Conservation (phyloP, 2,329 filamentous ascomycete genomes). For the Davidsoniella eucalypti region DNA sequence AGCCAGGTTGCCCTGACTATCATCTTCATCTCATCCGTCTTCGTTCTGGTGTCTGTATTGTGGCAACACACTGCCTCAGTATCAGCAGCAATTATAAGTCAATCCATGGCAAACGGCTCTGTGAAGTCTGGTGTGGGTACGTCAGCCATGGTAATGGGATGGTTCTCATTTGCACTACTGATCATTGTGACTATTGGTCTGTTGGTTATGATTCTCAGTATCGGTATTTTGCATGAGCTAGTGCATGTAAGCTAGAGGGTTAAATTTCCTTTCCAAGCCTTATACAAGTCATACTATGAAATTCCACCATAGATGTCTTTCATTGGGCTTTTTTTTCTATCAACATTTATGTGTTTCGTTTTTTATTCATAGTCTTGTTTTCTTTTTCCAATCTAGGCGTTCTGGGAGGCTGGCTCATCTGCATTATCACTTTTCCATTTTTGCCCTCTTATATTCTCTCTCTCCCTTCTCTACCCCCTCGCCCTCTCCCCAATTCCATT, state of each 20-base stretch:
- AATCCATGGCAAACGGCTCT: constrained; percentile 81
- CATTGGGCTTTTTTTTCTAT: neutral
- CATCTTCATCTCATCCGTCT: constrained; percentile 64
- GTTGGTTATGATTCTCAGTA: constrained; percentile 92
- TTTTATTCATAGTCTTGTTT: constrained; percentile 1
- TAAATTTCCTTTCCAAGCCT: neutral
- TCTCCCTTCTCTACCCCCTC: constrained; percentile 1
- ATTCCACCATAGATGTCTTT: neutral
- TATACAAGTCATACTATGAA: neutral
- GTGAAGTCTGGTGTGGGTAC: constrained; percentile 81
- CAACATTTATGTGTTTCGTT: too few species aligned
- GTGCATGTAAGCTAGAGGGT: too few species aligned
- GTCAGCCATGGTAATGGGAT: constrained; percentile 89
- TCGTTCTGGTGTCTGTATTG: constrained; percentile 56
- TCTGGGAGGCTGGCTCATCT: constrained; percentile 3
- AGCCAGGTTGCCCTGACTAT: constrained; percentile 86
- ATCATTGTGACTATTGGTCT: constrained; percentile 92
- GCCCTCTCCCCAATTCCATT: neutral
- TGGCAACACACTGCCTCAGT: constrained; percentile 96
- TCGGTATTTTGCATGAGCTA: constrained; percentile 56
- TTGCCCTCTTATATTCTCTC: constrained; percentile 7
- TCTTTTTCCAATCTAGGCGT: constrained; percentile 1
- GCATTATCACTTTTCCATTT: constrained; percentile 1
- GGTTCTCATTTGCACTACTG: constrained; percentile 87
- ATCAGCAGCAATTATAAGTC: constrained; percentile 80